Base-by-base conservation (phyloP, 371 early-diverging fungal species). In the Nematocida major region DNA sequence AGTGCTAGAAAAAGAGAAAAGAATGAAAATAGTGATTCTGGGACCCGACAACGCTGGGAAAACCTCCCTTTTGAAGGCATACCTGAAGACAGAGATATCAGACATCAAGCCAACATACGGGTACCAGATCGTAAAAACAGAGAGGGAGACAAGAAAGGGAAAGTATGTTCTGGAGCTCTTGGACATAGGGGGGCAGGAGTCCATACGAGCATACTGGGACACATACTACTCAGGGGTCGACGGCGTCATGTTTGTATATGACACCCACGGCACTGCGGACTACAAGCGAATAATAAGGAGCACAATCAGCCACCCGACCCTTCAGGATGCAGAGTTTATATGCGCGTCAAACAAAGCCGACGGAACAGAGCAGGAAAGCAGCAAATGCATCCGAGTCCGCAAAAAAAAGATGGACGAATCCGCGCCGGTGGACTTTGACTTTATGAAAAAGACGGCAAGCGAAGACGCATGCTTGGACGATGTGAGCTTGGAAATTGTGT, bases 11-110 rank as follows among this genome's bases (percentile, higher is more conserved):
- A 70, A 82, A 66, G 79, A 49, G 7, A 91, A 89, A 85, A 94
- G 96, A 81, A 90, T 93, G 79, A 91, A 94, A 77, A 94, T 97
- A 78, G 87, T 96, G 63, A 93, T 96, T 83, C 89, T 96, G 22
- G 98, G 99, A 0, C 87, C 95, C 18, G 97, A 98, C 86, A 96
- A 96, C 87, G 95, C 98, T 20, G 98, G 98, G 80, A 97, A 97
- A 85, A 97, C 96, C 18, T 94, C 96, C 81, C 92, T 97, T 68
- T 85, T 97, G 38, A 92, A 94, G 80, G 87, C 91, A 3, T 89
- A 95, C 80, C 92, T 91, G 82, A 93, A 93, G 32, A 91, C 92
- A 78, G 88, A 89, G 61, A 91, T 91, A 62, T 88, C 88, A 79
- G 88, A 89, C n/a, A 91, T 96, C 50, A 90, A 95, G n/a, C 84